phyloP scores from a whole-genome alignment of 176 grass and related monocot species.

The Oryza coarctata region DNA sequence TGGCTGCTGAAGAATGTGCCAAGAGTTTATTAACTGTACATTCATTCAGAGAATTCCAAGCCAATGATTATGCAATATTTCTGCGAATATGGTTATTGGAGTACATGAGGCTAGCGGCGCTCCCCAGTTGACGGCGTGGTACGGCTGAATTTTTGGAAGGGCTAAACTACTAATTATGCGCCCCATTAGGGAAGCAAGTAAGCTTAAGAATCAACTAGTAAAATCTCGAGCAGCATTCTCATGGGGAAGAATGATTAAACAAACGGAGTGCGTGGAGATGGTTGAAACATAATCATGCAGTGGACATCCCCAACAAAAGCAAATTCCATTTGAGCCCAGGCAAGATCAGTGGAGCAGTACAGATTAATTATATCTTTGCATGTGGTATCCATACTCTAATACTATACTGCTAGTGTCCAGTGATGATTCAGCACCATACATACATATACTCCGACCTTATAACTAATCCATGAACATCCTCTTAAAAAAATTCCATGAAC shows the following conservation, averaged over 20 bases:
- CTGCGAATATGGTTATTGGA: conserved; percentile 13
- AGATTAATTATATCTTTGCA: conserved; percentile 18
- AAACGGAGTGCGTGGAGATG: conserved; percentile 32
- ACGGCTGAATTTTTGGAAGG: conserved; percentile 34
- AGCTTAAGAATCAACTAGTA: conserved; percentile 41
- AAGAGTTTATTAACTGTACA: conserved; percentile 1
- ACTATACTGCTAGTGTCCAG: neutral
- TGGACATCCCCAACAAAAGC: conserved; percentile 41
- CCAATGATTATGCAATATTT: conserved; percentile 42
- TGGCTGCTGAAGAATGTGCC: conserved; percentile 16
- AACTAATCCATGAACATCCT: conserved; percentile 38
- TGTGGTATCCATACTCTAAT: conserved; percentile 25
- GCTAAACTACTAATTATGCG: conserved; percentile 43
- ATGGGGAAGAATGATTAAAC: conserved; percentile 38
- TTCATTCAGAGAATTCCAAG: conserved; percentile 38
- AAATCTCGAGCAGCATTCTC: conserved; percentile 42
- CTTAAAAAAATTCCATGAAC: neutral
- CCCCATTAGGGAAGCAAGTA: conserved; percentile 48
- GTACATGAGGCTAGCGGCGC: conserved; percentile 23
- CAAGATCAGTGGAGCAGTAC: neutral
- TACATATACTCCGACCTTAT: neutral
- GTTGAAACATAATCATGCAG: conserved; percentile 33
- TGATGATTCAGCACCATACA: conserved; percentile 11
- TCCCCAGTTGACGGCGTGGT: conserved; percentile 36
- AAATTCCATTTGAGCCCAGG: conserved; percentile 25